Conservation (phyloP, 2,329 filamentous ascomycete genomes). For the Calonectria henricotiae region DNA sequence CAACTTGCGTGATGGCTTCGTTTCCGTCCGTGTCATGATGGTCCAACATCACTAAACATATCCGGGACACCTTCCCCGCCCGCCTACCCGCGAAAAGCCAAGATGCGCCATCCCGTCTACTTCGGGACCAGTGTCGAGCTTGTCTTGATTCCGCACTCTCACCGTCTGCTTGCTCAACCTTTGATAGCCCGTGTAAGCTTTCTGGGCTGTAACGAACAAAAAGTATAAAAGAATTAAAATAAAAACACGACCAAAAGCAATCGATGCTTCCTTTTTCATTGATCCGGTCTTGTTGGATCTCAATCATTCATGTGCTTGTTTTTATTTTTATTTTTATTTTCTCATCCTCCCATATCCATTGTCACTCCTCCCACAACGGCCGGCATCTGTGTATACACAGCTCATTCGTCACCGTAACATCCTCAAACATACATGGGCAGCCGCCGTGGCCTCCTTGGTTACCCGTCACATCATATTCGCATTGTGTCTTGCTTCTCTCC, state of each 20-base stretch:
- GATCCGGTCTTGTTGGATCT: background rate
- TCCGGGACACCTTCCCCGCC: background rate
- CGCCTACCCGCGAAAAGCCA: background rate
- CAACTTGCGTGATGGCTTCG: conserved; percentile 3
- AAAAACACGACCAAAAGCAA: too few species aligned
- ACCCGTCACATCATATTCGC: conserved; percentile 27
- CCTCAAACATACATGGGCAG: background rate
- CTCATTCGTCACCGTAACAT: background rate
- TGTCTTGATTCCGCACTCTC: conserved; percentile 8
- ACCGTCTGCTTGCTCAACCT: background rate
- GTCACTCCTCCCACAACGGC: background rate
- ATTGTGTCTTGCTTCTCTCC: conserved; percentile 22
- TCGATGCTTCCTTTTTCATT: background rate
- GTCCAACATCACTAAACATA: background rate
- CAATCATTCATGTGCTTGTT: background rate
- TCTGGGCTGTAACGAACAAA: background rate
- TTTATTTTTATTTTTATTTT: background rate
- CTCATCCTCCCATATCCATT: background rate
- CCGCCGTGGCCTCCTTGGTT: background rate
- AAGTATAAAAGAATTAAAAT: background rate
- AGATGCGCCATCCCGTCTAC: background rate
- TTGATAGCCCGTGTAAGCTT: background rate
- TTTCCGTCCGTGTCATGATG: background rate
- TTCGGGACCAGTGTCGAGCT: background rate
- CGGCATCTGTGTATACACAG: background rate